Evolutionary conservation across 1,139 yeast genomes (phyloP), one percentile per base, ranked within the genome.

Genomic region (Blastobotrys apis): DNA sequence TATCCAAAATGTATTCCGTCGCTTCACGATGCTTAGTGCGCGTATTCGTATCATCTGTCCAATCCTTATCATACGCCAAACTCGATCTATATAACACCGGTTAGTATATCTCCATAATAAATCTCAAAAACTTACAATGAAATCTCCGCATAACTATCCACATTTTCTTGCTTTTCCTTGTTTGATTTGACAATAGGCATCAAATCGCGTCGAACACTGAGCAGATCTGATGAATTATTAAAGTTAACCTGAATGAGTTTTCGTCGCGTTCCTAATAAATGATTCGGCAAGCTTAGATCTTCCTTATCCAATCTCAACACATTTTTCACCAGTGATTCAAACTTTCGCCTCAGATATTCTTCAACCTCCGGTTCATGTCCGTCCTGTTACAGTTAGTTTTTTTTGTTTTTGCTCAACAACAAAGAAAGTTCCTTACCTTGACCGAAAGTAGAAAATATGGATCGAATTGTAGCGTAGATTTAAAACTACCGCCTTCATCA

Each of bases 401-500:
- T 3, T 15, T 37, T 19, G 17, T 6, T 3, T 5, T 3, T 3
- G 8, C 10, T 26, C 36, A 10, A 25, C 27, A 9, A 12, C 5
- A 37, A 25, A n/a, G 9, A 17, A 23, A 12, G 8, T 41, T 59
- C 29, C n/a, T n/a, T 2, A 77, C 76, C 27, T 76, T 69, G 51
- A 88, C 79, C 6, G 80, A 74, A n/a, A 94, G 67, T 45, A 83
- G 77, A 60, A 94, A 85, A 62, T 94, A 94, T 0, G 99, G 98
- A 58, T 87, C 92, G 60, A 77, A 86, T 49, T 77, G 82, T 16
- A 85, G 66, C 0, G 95, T 84, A 2, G 90, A 81, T 62, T 90
- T 92, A 70, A 94, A 94, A 31, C 86, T 80, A 2, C 97, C 98
- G 36, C 99, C 99, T 65, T 90, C 97, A 58, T 87, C 96, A 61